Evolutionary conservation across 768 basidiomycete species (phyloP), one percentile per base, ranked within the genome.

Genomic region (Collybia sp.): DNA sequence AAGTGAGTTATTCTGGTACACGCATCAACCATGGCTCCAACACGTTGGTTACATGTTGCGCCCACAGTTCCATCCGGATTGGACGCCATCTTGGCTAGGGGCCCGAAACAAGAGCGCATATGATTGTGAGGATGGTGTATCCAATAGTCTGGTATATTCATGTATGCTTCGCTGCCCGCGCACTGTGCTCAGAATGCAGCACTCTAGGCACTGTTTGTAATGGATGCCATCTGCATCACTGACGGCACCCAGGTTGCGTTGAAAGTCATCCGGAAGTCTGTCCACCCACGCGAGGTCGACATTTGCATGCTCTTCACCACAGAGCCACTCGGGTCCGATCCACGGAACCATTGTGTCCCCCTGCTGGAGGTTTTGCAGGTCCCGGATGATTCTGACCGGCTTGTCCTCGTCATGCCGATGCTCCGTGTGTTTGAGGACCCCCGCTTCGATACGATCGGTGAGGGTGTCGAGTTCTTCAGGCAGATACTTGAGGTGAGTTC

Each of bases 271-370:
- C 36, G 43, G 25, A 15, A 19, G 6, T n/a, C 18, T 15, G 12
- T 10, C 6, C 11, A 19, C 20, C 20, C 52, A 2, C n/a, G 48
- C 11, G 53, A 58, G 37, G 47, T 57, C 6, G 45, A 45, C 16
- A 54, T 63, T 25, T 43, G 37, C 12, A 25, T 20, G 15, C 50
- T 46, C 6, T 47, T 64, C 16, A 56, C 58, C 3, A 46, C 43
- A 6, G 49, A 50, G n/a, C 43, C 47, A 1, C 47, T 59, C 12
- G 37, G 25, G 12, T 45, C 49, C 2, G 45, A 64, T 40, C 48
- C 58, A 5, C 44, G 49, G 2, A 67, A 67, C 44, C 67, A 63
- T 40, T 62, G 58, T 44, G 52, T 61, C n/a, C 61, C 63, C 2
- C n/a, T 67, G 0, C 46, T 51, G 15, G 59, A 65, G 2, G 43